phyloP scores from a whole-genome alignment of 2,329 filamentous ascomycete genomes.

The Colletotrichum brevisporum region DNA sequence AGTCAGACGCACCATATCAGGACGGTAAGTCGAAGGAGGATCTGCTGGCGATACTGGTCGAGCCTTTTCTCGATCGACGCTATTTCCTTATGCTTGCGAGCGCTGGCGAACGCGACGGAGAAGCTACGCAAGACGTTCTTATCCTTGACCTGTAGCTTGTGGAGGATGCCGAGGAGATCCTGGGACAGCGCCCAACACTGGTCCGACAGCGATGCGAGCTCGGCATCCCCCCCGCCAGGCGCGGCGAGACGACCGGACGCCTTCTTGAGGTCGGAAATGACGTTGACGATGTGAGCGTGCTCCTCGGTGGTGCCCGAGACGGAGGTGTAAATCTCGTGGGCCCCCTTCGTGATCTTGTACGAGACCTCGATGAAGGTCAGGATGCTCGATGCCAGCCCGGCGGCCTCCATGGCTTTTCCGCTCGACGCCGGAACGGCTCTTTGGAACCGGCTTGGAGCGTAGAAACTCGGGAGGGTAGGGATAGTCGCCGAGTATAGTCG shows the following conservation, averaged over 20 bases:
- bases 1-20: slow-evolving; percentile 4
- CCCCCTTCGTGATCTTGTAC: neutral
- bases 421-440: neutral
- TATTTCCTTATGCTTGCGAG: slow-evolving; percentile 20
- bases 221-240: neutral
- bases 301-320: slow-evolving; percentile 9
- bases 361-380: slow-evolving; percentile 23
- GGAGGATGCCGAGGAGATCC: neutral
- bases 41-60: slow-evolving; percentile 14
- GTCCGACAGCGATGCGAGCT: neutral
- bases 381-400: slow-evolving; percentile 14
- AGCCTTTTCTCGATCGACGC: slow-evolving; percentile 8
- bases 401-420: neutral
- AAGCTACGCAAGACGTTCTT: slow-evolving; percentile 10
- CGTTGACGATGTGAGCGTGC: slow-evolving; percentile 34
- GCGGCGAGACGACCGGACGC: slow-evolving; percentile 8
- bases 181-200: neutral
- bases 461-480: no score
- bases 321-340: neutral
- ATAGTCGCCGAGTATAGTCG: neutral
- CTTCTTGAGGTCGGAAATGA: slow-evolving; percentile 25
- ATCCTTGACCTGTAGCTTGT: neutral
- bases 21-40: slow-evolving; percentile 7
- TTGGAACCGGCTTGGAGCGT: neutral
- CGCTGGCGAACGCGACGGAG: neutral